These are phyloP conservation scores for Actinomortierella wolfii DNA, from an alignment of 371 early-diverging fungal species.

Conservation along the genomic window DNA sequence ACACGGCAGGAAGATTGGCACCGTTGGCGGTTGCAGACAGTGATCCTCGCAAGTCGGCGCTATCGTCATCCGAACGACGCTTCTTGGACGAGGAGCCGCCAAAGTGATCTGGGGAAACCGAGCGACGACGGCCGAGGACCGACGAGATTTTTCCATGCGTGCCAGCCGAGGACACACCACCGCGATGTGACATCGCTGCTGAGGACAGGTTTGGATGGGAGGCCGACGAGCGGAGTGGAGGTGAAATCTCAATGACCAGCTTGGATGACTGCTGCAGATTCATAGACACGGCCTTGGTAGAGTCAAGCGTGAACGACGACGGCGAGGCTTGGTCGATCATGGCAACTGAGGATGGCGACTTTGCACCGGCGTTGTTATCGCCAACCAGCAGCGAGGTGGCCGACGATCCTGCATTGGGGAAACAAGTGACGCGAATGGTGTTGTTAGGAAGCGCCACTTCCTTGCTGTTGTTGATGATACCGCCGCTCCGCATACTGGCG, in stretches of 20 bases:
- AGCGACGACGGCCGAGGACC: slow-evolving; percentile 24
- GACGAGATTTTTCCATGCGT: slow-evolving; percentile 12
- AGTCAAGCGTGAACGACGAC: slow-evolving; percentile 6
- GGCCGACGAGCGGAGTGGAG: slow-evolving; percentile 24
- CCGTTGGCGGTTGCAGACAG: no score
- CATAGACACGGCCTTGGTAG: slow-evolving; percentile 16
- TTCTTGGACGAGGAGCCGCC: slow-evolving; percentile 24
- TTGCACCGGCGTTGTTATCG: background rate
- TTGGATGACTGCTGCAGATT: slow-evolving; percentile 26
- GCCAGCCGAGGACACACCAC: no score
- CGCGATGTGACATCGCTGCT: no score
- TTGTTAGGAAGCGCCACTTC: slow-evolving; percentile 26
- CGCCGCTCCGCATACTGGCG: slow-evolving; percentile 1
- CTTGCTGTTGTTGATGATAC: slow-evolving; percentile 6
- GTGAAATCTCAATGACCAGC: slow-evolving; percentile 34
- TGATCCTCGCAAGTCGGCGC: no score
- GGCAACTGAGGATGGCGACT: background rate
- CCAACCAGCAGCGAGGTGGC: no score
- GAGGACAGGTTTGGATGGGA: slow-evolving; percentile 35
- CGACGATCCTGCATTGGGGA: slow-evolving; percentile 9
- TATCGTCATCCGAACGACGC: slow-evolving; percentile 23
- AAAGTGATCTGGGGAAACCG: slow-evolving; percentile 19
- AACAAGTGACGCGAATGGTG: slow-evolving; percentile 38
- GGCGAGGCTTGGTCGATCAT: background rate
- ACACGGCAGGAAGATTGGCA: no score